Evolutionary conservation across 306 rosid species (phyloP), one percentile per base, ranked within the genome.

Genomic region (Prunus salicina): DNA sequence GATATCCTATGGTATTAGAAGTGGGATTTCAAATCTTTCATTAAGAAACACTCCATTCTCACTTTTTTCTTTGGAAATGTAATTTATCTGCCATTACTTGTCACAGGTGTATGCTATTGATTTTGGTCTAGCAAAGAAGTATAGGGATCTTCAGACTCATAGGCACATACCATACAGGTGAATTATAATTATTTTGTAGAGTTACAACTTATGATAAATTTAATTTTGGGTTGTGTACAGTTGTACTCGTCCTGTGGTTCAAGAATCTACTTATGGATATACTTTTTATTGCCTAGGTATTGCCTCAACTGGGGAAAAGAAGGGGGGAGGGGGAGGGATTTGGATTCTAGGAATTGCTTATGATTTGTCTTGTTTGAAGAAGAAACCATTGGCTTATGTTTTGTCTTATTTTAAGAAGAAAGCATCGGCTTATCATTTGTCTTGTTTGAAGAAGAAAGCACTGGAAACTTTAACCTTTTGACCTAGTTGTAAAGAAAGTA

Each of bases 101-200:
- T 84, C 69, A 71, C 93, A 96, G 99, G 98, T 96, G 56, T 92
- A 96, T 69, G 72, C 80, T 73, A 96, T 96, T 85, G 99, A 96
- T 83, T 96, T 80, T 85, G 99, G 99, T 71, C 99, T 96, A 76
- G 99, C 93, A 24, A 96, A 96, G 87, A 96, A 93, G 89, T 96
- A 78, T 70, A 87, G 97, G 86, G 99, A 96, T 87, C 98, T 93
- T 71, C 98, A 96, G 82, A 92, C 97, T 83, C 99, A 93, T 74
- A 93, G 86, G 84, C 99, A 96, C 84, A 96, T 96, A 80, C 96
- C 98, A 41, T 96, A 96, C 93, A 96, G 98, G 99, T 96, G 81
- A 74, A 78, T 79, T 38, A 38, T 38, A 38, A 38, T 34, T 80
- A 66, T 32, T 72, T 50, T 74, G 20, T 12, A 55, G 51, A 46